A percentile compares a stretch with the other conserved stretches of the same genome.
These are phyloP conservation scores for Hemileccinum rubropunctum DNA, from an alignment of 768 basidiomycete genomes.

Conservation along the genomic window DNA sequence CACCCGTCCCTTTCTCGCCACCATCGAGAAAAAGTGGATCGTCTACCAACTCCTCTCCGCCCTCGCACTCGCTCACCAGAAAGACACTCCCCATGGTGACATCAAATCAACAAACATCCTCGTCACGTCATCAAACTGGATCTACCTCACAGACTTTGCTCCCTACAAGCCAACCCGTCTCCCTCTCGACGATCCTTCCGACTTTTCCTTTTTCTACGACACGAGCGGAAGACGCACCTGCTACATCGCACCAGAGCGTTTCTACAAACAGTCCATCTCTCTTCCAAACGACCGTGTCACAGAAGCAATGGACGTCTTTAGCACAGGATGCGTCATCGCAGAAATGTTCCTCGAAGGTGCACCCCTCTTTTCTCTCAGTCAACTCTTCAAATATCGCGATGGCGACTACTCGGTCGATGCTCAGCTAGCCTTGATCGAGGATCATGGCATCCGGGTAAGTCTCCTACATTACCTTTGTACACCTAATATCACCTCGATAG, in stretches of 20 bases:
- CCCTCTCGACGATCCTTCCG: conserved; percentile 93
- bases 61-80: conserved; percentile 76
- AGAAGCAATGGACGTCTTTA: conserved; percentile 97
- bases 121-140: conserved; percentile 94
- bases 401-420: conserved; percentile 77
- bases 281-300: conserved; percentile 78
- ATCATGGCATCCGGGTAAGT: conserved; percentile 77
- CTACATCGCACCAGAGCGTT: conserved; percentile 94
- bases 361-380: conserved; percentile 89
- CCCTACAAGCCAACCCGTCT: conserved; percentile 93
- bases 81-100: conserved; percentile 94
- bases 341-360: conserved; percentile 96
- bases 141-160: conserved; percentile 94
- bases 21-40: conserved; percentile 97
- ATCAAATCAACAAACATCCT: conserved; percentile 97
- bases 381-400: conserved; percentile 90
- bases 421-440: conserved; percentile 72
- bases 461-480: neutral
- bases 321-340: conserved; percentile 90
- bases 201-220: conserved; percentile 98
- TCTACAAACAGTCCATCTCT: conserved; percentile 70
- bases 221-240: conserved; percentile 91
- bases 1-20: conserved; percentile 90
- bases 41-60: conserved; percentile 89
- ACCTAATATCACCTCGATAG: conserved; percentile 40